Evolutionary conservation across 148 eudicot genomes (phyloP).

Genomic region (Silene conica): DNA sequence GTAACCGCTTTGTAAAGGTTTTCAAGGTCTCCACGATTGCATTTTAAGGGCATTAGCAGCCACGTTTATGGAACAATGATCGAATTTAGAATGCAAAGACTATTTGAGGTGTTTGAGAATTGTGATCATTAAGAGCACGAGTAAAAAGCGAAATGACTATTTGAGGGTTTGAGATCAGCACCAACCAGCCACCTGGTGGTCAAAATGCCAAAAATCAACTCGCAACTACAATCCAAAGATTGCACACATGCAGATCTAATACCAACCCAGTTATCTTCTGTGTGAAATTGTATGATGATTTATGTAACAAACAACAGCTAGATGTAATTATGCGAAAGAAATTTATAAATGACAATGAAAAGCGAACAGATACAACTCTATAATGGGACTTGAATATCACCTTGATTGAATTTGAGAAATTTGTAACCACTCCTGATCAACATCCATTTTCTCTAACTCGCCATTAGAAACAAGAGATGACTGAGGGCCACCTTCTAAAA

Average conservation of each 20-base stretch:
- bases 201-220: background rate
- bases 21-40: background rate
- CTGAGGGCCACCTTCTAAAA: constrained; percentile 38
- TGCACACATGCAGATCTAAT: background rate
- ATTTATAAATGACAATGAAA: background rate
- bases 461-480: constrained; percentile 33
- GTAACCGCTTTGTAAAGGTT: background rate
- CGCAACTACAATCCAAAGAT: background rate
- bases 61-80: too few relatives aligned
- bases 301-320: background rate
- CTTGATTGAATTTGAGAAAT: constrained; percentile 75
- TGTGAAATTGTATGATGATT: background rate
- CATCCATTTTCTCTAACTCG: constrained; percentile 31
- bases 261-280: background rate
- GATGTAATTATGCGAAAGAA: background rate
- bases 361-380: background rate
- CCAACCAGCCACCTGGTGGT: background rate
- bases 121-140: background rate
- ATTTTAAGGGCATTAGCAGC: too few relatives aligned
- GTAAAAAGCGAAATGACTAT: background rate
- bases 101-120: too few relatives aligned
- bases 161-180: background rate
- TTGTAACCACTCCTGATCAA: constrained; percentile 54
- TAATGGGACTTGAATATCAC: constrained; percentile 28
- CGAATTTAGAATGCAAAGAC: too few relatives aligned